Evolutionary conservation across 192 early-diverging fungal species (phyloP).

Genomic region (Backusella luteola): DNA sequence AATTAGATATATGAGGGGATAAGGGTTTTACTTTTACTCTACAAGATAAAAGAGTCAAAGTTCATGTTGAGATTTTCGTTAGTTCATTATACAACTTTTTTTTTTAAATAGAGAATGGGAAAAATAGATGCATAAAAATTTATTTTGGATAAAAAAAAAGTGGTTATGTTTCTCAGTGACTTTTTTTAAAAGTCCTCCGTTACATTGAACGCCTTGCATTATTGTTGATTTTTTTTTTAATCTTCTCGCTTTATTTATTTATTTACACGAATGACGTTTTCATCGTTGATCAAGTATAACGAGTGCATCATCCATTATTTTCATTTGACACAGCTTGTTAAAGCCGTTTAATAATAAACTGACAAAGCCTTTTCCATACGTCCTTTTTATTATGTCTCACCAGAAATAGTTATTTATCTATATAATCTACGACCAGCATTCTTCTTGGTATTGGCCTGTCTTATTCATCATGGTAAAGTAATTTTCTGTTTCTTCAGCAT

Average conservation of each 20-base stretch:
- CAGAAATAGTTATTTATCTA: too few relatives aligned
- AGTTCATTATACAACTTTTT: background rate
- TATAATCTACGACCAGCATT: slow-evolving; percentile 73
- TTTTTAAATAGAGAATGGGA: background rate
- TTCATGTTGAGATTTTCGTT: background rate
- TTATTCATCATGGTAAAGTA: slow-evolving; percentile 66
- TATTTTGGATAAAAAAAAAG: background rate
- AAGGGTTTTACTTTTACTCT: background rate
- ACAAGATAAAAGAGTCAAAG: background rate
- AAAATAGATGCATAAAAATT: background rate
- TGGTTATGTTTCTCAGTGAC: too few relatives aligned
- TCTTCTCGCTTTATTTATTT: too few relatives aligned
- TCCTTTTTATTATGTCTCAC: too few relatives aligned
- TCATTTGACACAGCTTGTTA: background rate
- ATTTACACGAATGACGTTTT: too few relatives aligned
- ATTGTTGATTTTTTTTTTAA: background rate
- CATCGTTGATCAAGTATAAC: too few relatives aligned
- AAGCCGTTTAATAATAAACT: too few relatives aligned
- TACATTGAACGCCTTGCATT: background rate
- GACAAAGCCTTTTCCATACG: too few relatives aligned
- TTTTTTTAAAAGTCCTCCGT: background rate
- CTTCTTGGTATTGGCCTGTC: slow-evolving; percentile 74
- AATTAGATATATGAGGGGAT: background rate
- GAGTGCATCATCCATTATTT: background rate
- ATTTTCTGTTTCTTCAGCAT: slow-evolving; percentile 52